These are phyloP conservation scores for Trypanosoma platydactyli DNA, from an alignment of 208 protist genomes.

Conservation along the genomic window DNA sequence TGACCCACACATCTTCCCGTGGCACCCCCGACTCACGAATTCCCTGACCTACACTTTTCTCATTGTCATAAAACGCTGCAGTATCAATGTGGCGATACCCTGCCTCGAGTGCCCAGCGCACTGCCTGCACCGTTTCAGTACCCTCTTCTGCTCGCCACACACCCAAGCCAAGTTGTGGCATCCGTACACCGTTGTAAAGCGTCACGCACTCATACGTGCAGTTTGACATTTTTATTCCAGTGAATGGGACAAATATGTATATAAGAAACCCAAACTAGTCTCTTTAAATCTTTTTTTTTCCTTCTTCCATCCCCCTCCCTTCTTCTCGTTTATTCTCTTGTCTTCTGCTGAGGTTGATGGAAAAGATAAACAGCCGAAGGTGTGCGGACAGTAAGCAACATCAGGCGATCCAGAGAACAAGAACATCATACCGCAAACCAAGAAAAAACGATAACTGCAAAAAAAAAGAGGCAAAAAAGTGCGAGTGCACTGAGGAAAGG, in stretches of 20 bases:
- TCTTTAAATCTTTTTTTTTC: neutral
- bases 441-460: neutral
- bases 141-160: conserved; percentile 61
- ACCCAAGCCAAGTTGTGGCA: conserved; percentile 84
- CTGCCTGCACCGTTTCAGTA: conserved; percentile 40
- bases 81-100: conserved; percentile 92
- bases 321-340: conserved; percentile 11
- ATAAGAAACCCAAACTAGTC: no score
- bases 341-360: neutral
- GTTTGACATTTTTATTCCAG: neutral
- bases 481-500: no score
- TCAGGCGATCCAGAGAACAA: conserved; percentile 2
- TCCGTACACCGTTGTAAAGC: conserved; percentile 62
- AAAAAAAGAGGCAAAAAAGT: conserved; percentile 23
- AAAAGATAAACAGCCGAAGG: neutral
- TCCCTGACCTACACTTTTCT: conserved; percentile 55
- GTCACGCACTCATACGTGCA: conserved; percentile 29
- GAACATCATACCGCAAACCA: conserved; percentile 4
- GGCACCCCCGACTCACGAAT: conserved; percentile 59
- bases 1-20: conserved; percentile 89
- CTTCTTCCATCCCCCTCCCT: no score
- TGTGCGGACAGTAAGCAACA: neutral
- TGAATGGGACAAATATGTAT: neutral
- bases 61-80: conserved; percentile 83
- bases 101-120: conserved; percentile 51